Conservation (phyloP, 2,329 filamentous ascomycete species). For the Chaetomium sp. region DNA sequence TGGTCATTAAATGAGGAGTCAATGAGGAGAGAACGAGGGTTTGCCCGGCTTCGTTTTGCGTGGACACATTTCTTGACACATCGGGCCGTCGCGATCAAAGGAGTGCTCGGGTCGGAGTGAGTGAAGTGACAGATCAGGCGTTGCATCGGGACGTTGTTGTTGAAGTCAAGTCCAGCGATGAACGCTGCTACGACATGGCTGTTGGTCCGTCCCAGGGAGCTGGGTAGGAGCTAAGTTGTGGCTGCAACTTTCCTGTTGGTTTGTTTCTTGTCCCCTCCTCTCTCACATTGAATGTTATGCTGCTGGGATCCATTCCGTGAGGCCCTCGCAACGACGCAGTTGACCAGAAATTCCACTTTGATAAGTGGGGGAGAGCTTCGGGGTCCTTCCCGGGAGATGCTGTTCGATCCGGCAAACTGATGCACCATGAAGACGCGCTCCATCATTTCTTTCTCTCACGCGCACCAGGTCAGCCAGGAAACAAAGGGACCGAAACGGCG, state of each 20-base stretch:
- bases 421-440: slow-evolving; percentile 12
- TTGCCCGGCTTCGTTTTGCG: background rate
- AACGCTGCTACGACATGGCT: background rate
- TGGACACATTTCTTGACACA: background rate
- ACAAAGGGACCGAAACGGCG: slow-evolving; percentile 24
- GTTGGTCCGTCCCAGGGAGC: background rate
- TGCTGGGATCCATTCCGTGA: background rate
- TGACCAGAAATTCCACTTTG: background rate
- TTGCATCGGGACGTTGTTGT: too few species aligned
- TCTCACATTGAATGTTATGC: background rate
- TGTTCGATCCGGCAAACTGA: slow-evolving; percentile 21
- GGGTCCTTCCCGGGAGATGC: slow-evolving; percentile 8
- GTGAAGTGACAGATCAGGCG: too few species aligned
- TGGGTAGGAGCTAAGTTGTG: background rate
- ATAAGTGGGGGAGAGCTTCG: background rate
- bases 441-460: background rate
- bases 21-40: background rate
- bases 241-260: slow-evolving; percentile 2
- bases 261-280: background rate
- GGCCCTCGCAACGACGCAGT: background rate
- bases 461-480: slow-evolving; percentile 10
- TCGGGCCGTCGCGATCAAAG: too few species aligned
- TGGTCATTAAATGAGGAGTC: background rate
- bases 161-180: background rate
- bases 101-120: too few species aligned